Percentiles rank a stretch among this genome's conserved stretches.
Evolutionary conservation across 352 stramenopile species (phyloP).

Genomic region (Phytophthora chlamydospora): DNA sequence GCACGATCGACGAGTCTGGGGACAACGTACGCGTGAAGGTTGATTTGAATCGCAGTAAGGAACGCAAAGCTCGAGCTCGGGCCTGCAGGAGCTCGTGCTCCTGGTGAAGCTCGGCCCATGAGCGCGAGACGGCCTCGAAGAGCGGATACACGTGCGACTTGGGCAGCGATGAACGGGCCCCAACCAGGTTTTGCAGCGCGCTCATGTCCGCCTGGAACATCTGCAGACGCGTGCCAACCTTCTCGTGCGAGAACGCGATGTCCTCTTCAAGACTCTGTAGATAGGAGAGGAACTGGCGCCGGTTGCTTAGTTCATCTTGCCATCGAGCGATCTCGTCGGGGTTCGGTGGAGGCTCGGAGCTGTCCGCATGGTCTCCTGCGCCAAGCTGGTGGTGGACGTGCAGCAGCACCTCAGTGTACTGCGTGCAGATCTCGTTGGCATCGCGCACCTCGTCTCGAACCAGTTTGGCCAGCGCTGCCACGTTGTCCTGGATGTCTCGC

Average conservation of each 20-base stretch:
- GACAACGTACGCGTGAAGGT: slow-evolving; percentile 67
- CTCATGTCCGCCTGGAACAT: slow-evolving; percentile 74
- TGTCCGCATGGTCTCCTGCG: slow-evolving; percentile 32
- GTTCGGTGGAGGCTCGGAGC: slow-evolving; percentile 17
- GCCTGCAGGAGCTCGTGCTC: slow-evolving; percentile 78
- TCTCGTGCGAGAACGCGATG: slow-evolving; percentile 81
- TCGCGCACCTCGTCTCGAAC: slow-evolving; percentile 67
- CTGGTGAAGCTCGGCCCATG: slow-evolving; percentile 82
- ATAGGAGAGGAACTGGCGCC: slow-evolving; percentile 92
- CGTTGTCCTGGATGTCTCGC: slow-evolving; percentile 64
- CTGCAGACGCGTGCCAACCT: slow-evolving; percentile 73
- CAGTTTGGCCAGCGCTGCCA: slow-evolving; percentile 47
- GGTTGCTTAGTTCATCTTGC: slow-evolving; percentile 93
- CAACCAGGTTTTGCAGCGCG: slow-evolving; percentile 85
- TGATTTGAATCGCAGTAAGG: slow-evolving; percentile 78
- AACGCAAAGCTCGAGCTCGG: slow-evolving; percentile 68
- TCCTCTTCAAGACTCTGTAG: slow-evolving; percentile 93
- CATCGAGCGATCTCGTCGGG: slow-evolving; percentile 73
- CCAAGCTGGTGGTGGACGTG: slow-evolving; percentile 68
- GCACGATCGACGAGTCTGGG: slow-evolving; percentile 61
- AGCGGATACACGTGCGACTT: slow-evolving; percentile 95
- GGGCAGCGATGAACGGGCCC: slow-evolving; percentile 84
- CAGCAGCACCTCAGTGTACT: slow-evolving; percentile 83
- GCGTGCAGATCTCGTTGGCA: slow-evolving; percentile 73
- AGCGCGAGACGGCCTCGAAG: slow-evolving; percentile 89